These are phyloP conservation scores for Pythium coloratum DNA, from an alignment of 352 stramenopile genomes.

Conservation along the genomic window DNA sequence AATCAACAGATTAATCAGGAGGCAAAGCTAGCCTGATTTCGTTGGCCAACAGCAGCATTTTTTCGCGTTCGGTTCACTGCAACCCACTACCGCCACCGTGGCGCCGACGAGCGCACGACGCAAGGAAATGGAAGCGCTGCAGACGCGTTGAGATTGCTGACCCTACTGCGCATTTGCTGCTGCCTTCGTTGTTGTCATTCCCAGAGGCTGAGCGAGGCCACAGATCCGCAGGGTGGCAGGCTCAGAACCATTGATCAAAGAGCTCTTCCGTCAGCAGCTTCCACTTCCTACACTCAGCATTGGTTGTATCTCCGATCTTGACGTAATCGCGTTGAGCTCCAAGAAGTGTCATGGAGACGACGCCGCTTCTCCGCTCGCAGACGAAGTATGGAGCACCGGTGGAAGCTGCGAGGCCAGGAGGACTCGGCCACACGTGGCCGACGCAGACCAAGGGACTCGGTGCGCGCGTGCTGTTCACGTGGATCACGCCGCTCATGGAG, in stretches of 20 bases:
- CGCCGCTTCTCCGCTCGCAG: background rate
- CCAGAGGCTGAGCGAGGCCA: background rate
- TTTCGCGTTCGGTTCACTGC: background rate
- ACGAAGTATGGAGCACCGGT: background rate
- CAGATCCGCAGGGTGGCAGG: too few species aligned
- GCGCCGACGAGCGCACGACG: background rate
- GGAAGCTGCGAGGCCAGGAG: background rate
- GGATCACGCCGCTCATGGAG: slow-evolving; percentile 19
- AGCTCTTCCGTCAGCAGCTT: too few species aligned
- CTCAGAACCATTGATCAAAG: too few species aligned
- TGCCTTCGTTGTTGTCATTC: too few species aligned
- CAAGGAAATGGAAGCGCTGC: background rate
- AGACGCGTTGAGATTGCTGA: background rate
- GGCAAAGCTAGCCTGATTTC: background rate
- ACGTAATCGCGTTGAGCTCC: too few species aligned
- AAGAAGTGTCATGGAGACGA: background rate
- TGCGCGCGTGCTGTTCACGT: slow-evolving; percentile 37
- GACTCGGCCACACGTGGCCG: slow-evolving; percentile 25
- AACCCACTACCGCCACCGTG: background rate
- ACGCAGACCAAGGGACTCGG: slow-evolving; percentile 53
- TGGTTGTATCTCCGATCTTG: background rate
- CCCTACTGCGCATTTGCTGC: too few species aligned
- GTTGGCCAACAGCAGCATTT: background rate
- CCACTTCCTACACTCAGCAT: background rate
- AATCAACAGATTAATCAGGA: background rate